Percentiles rank a stretch among this genome's conserved stretches.
Evolutionary conservation across 345 rosid genomes (phyloP).

Genomic region (Excoecaria agallocha): DNA sequence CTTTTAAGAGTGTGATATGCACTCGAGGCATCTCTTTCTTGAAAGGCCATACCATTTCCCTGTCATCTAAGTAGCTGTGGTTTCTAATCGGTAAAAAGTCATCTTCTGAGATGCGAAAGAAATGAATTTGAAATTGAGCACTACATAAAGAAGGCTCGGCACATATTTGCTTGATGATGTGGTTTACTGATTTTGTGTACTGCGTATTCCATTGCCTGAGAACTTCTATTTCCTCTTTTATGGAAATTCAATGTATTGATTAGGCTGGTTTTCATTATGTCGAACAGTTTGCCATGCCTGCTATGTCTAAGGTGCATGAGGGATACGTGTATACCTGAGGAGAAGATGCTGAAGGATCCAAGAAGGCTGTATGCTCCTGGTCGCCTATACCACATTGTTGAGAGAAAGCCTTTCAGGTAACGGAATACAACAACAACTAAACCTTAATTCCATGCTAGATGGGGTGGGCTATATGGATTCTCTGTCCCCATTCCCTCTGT

Average conservation of each 20-base stretch:
- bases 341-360: conserved; percentile 86
- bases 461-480: too few species aligned
- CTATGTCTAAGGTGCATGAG: conserved; percentile 83
- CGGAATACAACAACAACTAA: too few species aligned
- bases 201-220: not conserved
- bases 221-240: not conserved
- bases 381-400: conserved; percentile 94
- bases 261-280: conserved; percentile 18
- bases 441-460: too few species aligned
- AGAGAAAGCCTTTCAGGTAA: conserved; percentile 81
- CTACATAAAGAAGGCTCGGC: not conserved
- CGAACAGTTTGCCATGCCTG: conserved; percentile 80
- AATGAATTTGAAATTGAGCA: not conserved
- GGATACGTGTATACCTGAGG: conserved; percentile 88
- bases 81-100: not conserved
- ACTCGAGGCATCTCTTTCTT: not conserved
- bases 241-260: conserved; percentile 2
- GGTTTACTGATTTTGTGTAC: not conserved
- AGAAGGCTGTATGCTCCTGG: conserved; percentile 97
- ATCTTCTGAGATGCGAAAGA: not conserved
- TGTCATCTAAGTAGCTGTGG: not conserved
- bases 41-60: not conserved
- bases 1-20: conserved; percentile 1
- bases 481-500: too few species aligned
- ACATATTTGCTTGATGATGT: not conserved